phyloP scores from a whole-genome alignment of 179 eudicot species.

The Drosera spatulata region DNA sequence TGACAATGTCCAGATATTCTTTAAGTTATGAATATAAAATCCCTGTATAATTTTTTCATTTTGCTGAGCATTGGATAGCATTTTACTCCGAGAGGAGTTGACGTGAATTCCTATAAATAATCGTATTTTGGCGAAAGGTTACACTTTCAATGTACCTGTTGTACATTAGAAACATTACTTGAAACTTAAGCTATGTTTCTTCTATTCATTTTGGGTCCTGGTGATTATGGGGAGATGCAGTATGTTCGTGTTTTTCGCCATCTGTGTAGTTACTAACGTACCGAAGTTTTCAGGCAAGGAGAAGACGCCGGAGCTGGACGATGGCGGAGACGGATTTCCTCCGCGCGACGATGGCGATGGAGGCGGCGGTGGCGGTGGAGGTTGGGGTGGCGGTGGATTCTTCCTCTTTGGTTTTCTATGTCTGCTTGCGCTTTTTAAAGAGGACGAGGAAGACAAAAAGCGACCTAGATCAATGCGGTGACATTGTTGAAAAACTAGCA shows the following conservation, averaged over 20 bases:
- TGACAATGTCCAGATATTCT: too few relatives aligned
- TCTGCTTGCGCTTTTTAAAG: slow-evolving; percentile 52
- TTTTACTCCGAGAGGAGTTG: too few relatives aligned
- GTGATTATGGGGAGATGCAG: background rate
- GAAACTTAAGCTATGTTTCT: too few relatives aligned
- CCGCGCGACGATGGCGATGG: slow-evolving; percentile 80
- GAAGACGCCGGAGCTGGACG: slow-evolving; percentile 80
- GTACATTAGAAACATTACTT: too few relatives aligned
- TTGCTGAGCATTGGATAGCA: too few relatives aligned
- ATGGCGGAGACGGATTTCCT: slow-evolving; percentile 74
- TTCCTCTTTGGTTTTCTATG: slow-evolving; percentile 63
- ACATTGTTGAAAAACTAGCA: slow-evolving; percentile 15
- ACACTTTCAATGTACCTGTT: too few relatives aligned
- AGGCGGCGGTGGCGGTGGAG: slow-evolving; percentile 72
- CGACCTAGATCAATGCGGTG: slow-evolving; percentile 22
- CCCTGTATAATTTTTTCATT: too few relatives aligned
- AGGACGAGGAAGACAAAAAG: slow-evolving; percentile 36
- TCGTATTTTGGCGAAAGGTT: too few relatives aligned
- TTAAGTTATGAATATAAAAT: too few relatives aligned
- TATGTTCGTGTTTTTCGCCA: background rate
- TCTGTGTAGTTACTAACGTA: background rate
- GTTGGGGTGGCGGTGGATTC: slow-evolving; percentile 57
- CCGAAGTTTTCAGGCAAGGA: slow-evolving; percentile 44
- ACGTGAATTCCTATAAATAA: too few relatives aligned
- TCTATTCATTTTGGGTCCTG: background rate